These are phyloP conservation scores for Aegilops sharonensis DNA, from an alignment of 176 grass and related monocot species.

Conservation along the genomic window DNA sequence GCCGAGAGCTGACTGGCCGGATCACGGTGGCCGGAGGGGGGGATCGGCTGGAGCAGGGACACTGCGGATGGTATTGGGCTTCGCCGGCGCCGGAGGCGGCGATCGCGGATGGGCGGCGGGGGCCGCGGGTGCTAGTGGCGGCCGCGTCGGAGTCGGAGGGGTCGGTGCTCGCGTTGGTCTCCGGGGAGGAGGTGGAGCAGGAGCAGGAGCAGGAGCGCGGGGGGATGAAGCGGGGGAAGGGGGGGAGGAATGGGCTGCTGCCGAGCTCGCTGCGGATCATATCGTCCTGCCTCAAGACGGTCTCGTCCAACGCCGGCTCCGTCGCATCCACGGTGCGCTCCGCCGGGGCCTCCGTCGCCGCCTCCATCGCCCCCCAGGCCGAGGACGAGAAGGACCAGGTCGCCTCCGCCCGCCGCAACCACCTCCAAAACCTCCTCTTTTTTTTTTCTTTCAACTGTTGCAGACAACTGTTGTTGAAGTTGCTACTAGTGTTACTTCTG, in stretches of 20 bases:
- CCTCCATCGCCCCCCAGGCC: conserved; percentile 64
- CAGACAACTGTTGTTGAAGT: background rate
- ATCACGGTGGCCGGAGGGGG: conserved; percentile 31
- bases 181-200: background rate
- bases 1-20: conserved; percentile 29
- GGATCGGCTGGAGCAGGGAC: conserved; percentile 41
- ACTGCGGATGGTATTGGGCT: conserved; percentile 82
- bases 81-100: conserved; percentile 68
- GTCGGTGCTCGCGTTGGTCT: conserved; percentile 32
- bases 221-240: conserved; percentile 60
- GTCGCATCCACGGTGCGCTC: conserved; percentile 96
- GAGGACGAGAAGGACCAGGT: conserved; percentile 99
- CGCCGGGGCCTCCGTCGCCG: conserved; percentile 91
- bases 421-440: background rate
- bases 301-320: conserved; percentile 90
- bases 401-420: background rate
- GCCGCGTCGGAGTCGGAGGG: conserved; percentile 11
- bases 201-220: conserved; percentile 9
- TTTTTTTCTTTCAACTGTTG: background rate
- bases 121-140: conserved; percentile 30
- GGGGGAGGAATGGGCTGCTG: conserved; percentile 82
- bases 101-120: conserved; percentile 59
- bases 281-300: conserved; percentile 98
- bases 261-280: conserved; percentile 97
- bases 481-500: conserved; percentile 14